phyloP scores from a whole-genome alignment of 2,329 filamentous ascomycete genomes.

The Fusarium verrucosum region DNA sequence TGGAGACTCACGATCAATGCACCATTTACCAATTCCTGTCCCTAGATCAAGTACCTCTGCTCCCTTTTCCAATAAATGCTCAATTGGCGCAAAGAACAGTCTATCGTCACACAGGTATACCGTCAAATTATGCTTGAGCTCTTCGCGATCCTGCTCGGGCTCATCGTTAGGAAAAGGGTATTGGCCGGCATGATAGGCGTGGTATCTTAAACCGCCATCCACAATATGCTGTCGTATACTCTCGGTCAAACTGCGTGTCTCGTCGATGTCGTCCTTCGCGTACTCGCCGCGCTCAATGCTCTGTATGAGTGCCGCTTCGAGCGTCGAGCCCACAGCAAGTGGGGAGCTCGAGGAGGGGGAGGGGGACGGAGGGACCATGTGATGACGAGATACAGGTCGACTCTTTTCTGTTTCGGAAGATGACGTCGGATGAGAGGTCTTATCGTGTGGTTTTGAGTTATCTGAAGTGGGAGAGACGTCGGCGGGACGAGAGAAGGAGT shows the following conservation, averaged over 20 bases:
- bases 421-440: background rate
- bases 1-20: conserved; percentile 56
- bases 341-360: conserved; percentile 41
- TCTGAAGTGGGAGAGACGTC: background rate
- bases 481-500: conserved; percentile 29
- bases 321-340: conserved; percentile 46
- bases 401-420: background rate
- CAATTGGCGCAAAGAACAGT: conserved; percentile 57
- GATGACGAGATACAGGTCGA: background rate
- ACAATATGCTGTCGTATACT: conserved; percentile 56
- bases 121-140: conserved; percentile 54
- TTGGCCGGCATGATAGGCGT: conserved; percentile 53
- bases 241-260: conserved; percentile 54
- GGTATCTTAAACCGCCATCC: conserved; percentile 52
- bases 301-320: conserved; percentile 46
- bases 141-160: conserved; percentile 54
- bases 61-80: conserved; percentile 50
- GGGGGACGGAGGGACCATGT: conserved; percentile 42
- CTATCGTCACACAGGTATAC: conserved; percentile 52
- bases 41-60: conserved; percentile 60
- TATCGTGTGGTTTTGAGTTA: background rate
- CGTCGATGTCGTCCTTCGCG: conserved; percentile 43
- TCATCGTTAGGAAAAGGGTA: conserved; percentile 57
- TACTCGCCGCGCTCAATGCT: conserved; percentile 49
- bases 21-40: conserved; percentile 64